Base-by-base conservation (phyloP, 1,139 yeast species). In the Debaryomycetaceae sp. region DNA sequence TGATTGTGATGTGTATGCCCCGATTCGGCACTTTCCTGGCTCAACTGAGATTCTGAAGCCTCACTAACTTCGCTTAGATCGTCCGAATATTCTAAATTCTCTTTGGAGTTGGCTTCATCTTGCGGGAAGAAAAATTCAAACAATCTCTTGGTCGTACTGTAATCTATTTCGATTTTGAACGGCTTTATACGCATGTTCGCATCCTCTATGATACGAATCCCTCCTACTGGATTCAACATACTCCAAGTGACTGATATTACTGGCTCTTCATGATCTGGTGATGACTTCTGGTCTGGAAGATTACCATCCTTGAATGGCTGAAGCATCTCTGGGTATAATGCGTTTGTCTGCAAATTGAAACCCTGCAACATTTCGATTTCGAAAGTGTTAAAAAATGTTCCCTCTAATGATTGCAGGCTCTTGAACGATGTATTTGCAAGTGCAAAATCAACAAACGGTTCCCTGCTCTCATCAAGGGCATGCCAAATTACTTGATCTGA, bases 211-310 rank as follows among this genome's bases (percentile, higher is more conserved):
- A 88, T 81, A 0, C 84, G 76, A 40, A 90, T 90, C 3, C 97
- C 97, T 5, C 97, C 97, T 44, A 90, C 87, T 0, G 95, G 88
- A 36, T 80, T 83, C 40, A 85, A 70, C 76, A 85, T 74, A 6
- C 79, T 76, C 97, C 97, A 90, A 13, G 74, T 70, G 42, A 86
- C 68, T 34, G 70, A 63, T 9, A 87, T 68, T 51, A 87, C 56
- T 1, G 81, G 76, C 20, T 6, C 39, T 23, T 34, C 37, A 2
- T n/a, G 9, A 11, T 27, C 11, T 4, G 20, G 20, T 27, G 11
- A 8, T 8, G 31, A 27, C 2, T 27, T 39, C 3, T 44, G 33
- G 14, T 46, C 44, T 9, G 31, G 11, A 3, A 27, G 4, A 4
- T 27, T 27, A 17, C 5, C 22, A 11, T 37, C 8, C 24, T 33